Evolutionary conservation across 768 basidiomycete species (phyloP).

Genomic region (Aureoboletus auriporus): DNA sequence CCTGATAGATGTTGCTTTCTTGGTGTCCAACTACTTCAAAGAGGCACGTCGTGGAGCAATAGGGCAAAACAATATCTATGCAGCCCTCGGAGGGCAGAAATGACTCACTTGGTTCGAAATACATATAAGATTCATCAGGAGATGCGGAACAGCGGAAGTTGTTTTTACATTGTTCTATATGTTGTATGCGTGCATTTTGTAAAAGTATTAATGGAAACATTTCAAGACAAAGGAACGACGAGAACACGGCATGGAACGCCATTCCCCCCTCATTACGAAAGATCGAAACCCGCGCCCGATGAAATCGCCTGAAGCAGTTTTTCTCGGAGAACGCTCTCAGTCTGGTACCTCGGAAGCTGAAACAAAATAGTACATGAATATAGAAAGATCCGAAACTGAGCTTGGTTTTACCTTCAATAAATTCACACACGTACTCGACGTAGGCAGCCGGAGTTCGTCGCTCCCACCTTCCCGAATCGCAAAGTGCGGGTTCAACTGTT

Average conservation of each 20-base stretch:
- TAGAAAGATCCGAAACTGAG: not conserved
- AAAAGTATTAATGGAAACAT: not conserved
- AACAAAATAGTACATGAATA: not conserved
- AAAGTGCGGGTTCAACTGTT: slow-evolving; percentile 84
- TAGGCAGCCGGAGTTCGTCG: slow-evolving; percentile 69
- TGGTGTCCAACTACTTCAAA: slow-evolving; percentile 79
- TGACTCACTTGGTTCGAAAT: not conserved
- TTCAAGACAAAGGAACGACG: not conserved
- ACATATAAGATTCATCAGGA: slow-evolving; percentile 13
- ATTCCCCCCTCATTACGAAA: slow-evolving; percentile 50
- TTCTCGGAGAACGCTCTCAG: slow-evolving; percentile 56
- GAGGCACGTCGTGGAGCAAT: slow-evolving; percentile 47
- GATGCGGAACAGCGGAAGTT: not conserved
- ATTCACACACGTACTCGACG: slow-evolving; percentile 88
- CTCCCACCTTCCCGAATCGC: slow-evolving; percentile 77
- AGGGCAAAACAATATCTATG: slow-evolving; percentile 24
- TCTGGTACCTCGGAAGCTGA: slow-evolving; percentile 69
- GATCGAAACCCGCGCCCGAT: slow-evolving; percentile 88
- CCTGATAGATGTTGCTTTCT: slow-evolving; percentile 71
- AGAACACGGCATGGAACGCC: not conserved
- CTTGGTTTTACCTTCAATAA: slow-evolving; percentile 65
- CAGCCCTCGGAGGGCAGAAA: slow-evolving; percentile 27
- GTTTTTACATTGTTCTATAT: slow-evolving; percentile 5
- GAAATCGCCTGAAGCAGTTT: slow-evolving; percentile 87
- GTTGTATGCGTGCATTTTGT: not conserved